Evolutionary conservation across 83 land plant genomes (phyloP).

Genomic region (Thuja plicata): DNA sequence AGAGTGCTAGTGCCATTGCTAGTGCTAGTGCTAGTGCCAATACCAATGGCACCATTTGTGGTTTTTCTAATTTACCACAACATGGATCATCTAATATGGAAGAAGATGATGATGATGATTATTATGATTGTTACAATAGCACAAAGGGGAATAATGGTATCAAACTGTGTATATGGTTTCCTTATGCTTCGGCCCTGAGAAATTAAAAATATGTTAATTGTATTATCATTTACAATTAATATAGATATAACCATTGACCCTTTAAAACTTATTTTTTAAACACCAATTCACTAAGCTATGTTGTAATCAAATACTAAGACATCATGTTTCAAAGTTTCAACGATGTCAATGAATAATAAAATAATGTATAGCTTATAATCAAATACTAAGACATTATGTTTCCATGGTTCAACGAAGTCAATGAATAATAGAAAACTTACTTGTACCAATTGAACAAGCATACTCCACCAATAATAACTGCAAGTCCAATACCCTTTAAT

Average conservation of each 20-base stretch:
- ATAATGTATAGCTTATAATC: background rate
- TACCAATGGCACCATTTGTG: no score
- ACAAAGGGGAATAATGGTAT: no score
- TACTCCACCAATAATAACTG: conserved; percentile 70
- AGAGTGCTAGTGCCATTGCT: no score
- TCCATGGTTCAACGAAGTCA: background rate
- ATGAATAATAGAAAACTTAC: conserved; percentile 44
- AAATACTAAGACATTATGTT: background rate
- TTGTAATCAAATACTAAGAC: background rate
- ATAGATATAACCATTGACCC: background rate
- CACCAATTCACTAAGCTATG: background rate
- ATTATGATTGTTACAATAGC: no score
- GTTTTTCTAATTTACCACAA: no score
- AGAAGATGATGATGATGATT: no score
- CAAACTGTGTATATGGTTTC: background rate
- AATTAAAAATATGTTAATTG: background rate
- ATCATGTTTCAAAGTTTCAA: background rate
- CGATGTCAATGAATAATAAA: background rate
- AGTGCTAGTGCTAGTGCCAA: no score
- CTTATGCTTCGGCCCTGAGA: background rate
- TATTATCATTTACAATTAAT: no score
- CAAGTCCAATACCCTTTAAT: conserved; percentile 71
- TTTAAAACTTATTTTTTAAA: background rate
- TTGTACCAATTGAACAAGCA: conserved; percentile 89
- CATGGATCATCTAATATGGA: no score